phyloP scores from a whole-genome alignment of 805 yeast genomes.

The Ogataea philodendri region DNA sequence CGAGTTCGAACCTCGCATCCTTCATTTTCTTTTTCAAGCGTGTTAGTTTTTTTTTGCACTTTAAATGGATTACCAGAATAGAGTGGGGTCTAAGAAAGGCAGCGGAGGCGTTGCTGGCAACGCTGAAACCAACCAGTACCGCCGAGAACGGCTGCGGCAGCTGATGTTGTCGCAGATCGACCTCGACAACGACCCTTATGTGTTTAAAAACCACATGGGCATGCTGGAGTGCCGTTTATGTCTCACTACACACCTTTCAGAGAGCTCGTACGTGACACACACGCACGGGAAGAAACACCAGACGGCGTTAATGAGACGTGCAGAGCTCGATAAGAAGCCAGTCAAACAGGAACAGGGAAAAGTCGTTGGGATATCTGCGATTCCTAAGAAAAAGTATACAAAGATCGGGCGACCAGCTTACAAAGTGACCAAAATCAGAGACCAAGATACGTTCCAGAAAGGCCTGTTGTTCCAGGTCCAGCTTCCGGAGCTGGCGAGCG shows the following conservation, averaged over 20 bases:
- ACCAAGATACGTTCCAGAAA: constrained; percentile 51
- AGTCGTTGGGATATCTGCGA: constrained; percentile 31
- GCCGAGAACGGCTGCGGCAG: constrained; percentile 65
- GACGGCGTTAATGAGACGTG: constrained; percentile 63
- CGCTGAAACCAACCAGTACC: constrained; percentile 64
- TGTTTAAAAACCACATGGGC: constrained; percentile 80
- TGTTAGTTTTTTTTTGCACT: constrained; percentile 1
- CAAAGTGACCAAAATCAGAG: constrained; percentile 65
- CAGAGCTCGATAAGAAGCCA: constrained; percentile 35
- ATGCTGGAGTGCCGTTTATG: constrained; percentile 82
- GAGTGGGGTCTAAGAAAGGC: constrained; percentile 90
- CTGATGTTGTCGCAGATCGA: constrained; percentile 52
- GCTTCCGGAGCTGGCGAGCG: constrained; percentile 46
- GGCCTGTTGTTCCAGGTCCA: constrained; percentile 69
- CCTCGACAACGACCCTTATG: constrained; percentile 74
- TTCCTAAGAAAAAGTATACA: constrained; percentile 47
- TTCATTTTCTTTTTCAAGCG: constrained; percentile 21
- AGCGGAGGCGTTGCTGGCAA: constrained; percentile 84
- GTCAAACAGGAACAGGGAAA: constrained; percentile 16
- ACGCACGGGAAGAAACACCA: constrained; percentile 83
- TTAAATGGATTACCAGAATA: constrained; percentile 79
- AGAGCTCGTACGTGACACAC: constrained; percentile 80
- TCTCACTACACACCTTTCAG: constrained; percentile 75
- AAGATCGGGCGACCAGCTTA: constrained; percentile 76
- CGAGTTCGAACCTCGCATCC: constrained; percentile 41